These are phyloP conservation scores for Botrytis medusae DNA, from an alignment of 2,329 filamentous ascomycete genomes.

Conservation along the genomic window DNA sequence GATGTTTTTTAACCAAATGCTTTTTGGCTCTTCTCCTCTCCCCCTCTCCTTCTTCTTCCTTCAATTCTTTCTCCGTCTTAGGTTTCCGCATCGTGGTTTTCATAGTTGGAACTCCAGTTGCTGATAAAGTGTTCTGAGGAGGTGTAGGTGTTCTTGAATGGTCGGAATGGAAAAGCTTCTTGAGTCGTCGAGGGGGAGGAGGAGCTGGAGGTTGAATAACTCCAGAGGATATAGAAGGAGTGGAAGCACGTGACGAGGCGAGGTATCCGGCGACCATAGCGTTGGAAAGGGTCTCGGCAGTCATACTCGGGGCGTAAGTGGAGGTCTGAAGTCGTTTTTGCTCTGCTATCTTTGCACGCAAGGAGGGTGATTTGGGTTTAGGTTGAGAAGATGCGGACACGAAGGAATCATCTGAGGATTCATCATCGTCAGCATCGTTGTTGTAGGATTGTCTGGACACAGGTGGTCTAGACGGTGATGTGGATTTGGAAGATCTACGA, in stretches of 20 bases:
- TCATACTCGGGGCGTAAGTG: slow-evolving; percentile 42
- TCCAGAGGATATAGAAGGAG: slow-evolving; percentile 37
- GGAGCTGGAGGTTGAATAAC: slow-evolving; percentile 31
- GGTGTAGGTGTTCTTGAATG: slow-evolving; percentile 24
- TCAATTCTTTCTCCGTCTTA: slow-evolving; percentile 61
- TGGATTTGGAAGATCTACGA: slow-evolving; percentile 3
- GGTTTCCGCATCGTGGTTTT: slow-evolving; percentile 40
- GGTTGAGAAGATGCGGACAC: slow-evolving; percentile 37
- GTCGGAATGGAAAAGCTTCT: slow-evolving; percentile 40
- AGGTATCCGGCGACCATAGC: slow-evolving; percentile 76
- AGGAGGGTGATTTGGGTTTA: slow-evolving; percentile 28
- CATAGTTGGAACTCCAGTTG: neutral
- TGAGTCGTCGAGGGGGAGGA: slow-evolving; percentile 37
- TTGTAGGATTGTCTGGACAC: neutral
- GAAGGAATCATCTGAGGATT: slow-evolving; percentile 39
- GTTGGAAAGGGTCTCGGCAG: slow-evolving; percentile 65
- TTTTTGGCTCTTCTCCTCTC: slow-evolving; percentile 53
- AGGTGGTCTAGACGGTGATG: slow-evolving; percentile 16
- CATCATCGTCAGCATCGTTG: slow-evolving; percentile 27
- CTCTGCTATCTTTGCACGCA: slow-evolving; percentile 33
- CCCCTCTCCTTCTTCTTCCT: slow-evolving; percentile 55
- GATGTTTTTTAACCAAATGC: slow-evolving; percentile 63
- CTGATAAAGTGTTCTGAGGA: neutral
- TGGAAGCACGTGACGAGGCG: slow-evolving; percentile 58
- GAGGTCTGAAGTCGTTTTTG: slow-evolving; percentile 30